phyloP scores from a whole-genome alignment of 208 protist species.

The Acanthamoeba castellanii region DNA sequence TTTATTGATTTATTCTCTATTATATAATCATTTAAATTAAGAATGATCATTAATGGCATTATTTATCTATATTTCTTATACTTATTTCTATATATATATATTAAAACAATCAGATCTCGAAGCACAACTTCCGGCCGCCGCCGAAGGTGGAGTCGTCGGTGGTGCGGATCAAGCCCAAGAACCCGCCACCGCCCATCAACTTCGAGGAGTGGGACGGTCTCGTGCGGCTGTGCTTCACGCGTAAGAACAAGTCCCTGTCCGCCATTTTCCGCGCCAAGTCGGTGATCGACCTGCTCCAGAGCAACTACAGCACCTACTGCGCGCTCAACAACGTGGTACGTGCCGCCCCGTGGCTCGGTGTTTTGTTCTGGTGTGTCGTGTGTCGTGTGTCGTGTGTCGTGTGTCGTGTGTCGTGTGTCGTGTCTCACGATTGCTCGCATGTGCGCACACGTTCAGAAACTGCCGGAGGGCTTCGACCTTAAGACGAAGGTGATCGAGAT shows the following conservation, averaged over 20 bases:
- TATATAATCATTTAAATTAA: no score
- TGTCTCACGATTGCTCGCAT: no score
- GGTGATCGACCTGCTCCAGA: constrained; percentile 89
- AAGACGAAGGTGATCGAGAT: constrained; percentile 83
- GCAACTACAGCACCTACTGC: constrained; percentile 91
- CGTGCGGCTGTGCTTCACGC: constrained; percentile 97
- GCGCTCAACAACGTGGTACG: constrained; percentile 85
- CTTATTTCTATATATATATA: no score
- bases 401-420: no score
- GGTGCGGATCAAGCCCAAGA: constrained; percentile 98
- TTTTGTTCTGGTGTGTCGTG: no score
- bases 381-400: no score
- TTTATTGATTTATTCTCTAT: not conserved
- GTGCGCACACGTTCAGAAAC: not conserved
- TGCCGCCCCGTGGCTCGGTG: not conserved
- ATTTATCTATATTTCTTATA: no score
- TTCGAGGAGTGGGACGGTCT: constrained; percentile 99
- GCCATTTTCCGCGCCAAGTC: constrained; percentile 96
- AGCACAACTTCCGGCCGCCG: constrained; percentile 99
- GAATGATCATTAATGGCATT: no score
- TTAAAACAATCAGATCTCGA: not conserved
- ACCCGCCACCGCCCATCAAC: constrained; percentile 97
- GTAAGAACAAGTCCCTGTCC: constrained; percentile 99
- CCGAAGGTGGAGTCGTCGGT: constrained; percentile 99
- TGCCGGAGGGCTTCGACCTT: constrained; percentile 73